Evolutionary conservation across 768 basidiomycete species (phyloP).

Genomic region (Amanita rimosa): DNA sequence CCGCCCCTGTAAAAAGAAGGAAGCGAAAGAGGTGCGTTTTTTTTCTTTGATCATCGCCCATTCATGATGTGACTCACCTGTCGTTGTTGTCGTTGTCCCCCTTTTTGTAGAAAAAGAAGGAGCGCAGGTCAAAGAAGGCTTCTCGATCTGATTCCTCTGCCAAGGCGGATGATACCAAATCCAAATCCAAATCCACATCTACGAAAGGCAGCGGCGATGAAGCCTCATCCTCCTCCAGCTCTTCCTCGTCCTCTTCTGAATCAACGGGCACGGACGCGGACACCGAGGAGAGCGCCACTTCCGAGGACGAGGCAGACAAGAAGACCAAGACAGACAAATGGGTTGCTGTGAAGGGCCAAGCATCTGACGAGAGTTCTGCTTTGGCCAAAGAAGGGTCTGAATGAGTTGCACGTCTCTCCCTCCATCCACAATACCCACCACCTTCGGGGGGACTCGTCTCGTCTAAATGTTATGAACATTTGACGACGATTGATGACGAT

Average conservation of each 20-base stretch:
- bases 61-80: not conserved
- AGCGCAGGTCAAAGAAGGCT: constrained; percentile 44
- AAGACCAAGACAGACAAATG: constrained; percentile 36
- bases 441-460: too few relatives aligned
- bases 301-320: constrained; percentile 52
- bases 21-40: constrained; percentile 44
- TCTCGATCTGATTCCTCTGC: constrained; percentile 29
- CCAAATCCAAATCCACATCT: constrained; percentile 8
- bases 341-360: constrained; percentile 59
- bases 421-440: too few relatives aligned
- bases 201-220: constrained; percentile 12
- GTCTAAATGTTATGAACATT: not conserved
- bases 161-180: constrained; percentile 21
- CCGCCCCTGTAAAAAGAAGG: constrained; percentile 37
- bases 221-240: constrained; percentile 18
- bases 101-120: constrained; percentile 37
- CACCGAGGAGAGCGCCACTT: constrained; percentile 65
- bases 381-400: not conserved
- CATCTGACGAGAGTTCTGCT: not conserved
- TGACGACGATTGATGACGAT: too few relatives aligned
- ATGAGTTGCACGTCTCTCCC: too few relatives aligned
- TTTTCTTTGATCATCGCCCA: constrained; percentile 1
- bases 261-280: constrained; percentile 60
- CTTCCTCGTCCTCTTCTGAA: constrained; percentile 43
- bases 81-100: too few relatives aligned